A percentile compares a stretch with the other conserved stretches of the same genome.
These are phyloP conservation scores for Talaromyces nanjingensis DNA, from an alignment of 495 filamentous ascomycete species.

Conservation along the genomic window DNA sequence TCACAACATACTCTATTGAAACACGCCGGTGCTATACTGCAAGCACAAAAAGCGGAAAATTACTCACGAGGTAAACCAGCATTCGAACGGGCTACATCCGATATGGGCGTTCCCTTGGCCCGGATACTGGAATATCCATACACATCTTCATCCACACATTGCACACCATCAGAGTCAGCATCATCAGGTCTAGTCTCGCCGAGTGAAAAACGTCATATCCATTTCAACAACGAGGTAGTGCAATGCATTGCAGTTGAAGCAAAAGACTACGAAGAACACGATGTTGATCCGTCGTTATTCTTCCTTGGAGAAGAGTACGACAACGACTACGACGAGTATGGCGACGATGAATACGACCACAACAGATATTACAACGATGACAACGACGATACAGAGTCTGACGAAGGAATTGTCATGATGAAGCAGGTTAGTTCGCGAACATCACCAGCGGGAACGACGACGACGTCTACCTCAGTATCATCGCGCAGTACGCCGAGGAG, in stretches of 20 bases:
- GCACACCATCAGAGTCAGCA: constrained; percentile 26
- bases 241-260: constrained; percentile 92
- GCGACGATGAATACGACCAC: constrained; percentile 44
- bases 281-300: constrained; percentile 1
- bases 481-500: constrained; percentile 42
- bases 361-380: constrained; percentile 43
- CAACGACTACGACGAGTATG: constrained; percentile 56
- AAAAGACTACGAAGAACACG: constrained; percentile 54
- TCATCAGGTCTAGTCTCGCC: constrained; percentile 57
- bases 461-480: neutral
- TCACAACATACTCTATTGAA: constrained; percentile 88
- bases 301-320: constrained; percentile 20
- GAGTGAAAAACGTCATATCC: constrained; percentile 73
- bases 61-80: constrained; percentile 31
- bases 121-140: neutral
- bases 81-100: constrained; percentile 55
- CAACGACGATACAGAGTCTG: constrained; percentile 58
- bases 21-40: constrained; percentile 86
- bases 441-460: neutral
- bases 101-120: constrained; percentile 43
- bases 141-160: constrained; percentile 19
- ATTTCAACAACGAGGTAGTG: constrained; percentile 92
- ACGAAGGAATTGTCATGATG: constrained; percentile 83
- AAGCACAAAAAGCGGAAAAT: constrained; percentile 72
- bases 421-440: constrained; percentile 43